Conservation (phyloP, 2,329 filamentous ascomycete genomes). For the Xenoacremonium recifei region DNA sequence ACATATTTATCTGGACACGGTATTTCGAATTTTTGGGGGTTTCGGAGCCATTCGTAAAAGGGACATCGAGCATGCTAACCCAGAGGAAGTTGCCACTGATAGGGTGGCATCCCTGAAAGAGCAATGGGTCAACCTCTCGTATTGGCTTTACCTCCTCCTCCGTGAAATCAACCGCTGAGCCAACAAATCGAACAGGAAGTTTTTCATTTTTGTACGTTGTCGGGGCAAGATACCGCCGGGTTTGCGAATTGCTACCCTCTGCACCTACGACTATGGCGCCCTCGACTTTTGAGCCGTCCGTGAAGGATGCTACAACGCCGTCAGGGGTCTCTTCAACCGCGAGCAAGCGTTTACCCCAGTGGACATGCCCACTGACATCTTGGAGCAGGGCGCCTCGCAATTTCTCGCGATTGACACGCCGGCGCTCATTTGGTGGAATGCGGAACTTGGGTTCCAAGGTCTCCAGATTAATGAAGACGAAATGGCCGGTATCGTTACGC, state of each 20-base stretch:
- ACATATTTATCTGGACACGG: conserved; percentile 44
- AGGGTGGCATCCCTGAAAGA: conserved; percentile 55
- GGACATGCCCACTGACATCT: conserved; percentile 27
- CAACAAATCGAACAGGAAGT: conserved; percentile 38
- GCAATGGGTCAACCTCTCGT: conserved; percentile 49
- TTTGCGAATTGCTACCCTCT: conserved; percentile 38
- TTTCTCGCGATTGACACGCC: conserved; percentile 36
- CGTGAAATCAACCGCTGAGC: conserved; percentile 36
- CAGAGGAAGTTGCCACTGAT: conserved; percentile 49
- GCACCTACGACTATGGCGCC: conserved; percentile 39
- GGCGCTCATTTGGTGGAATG: conserved; percentile 36
- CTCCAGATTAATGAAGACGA: conserved; percentile 39
- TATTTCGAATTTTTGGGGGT: conserved; percentile 33
- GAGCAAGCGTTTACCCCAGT: conserved; percentile 31
- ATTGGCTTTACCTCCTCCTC: conserved; percentile 37
- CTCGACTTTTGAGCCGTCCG: conserved; percentile 30
- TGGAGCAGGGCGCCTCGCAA: conserved; percentile 29
- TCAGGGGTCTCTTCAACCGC: conserved; percentile 20
- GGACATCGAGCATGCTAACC: conserved; percentile 45
- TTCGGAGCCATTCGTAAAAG: conserved; percentile 32
- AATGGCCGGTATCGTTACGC: conserved; percentile 36
- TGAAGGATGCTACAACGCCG: conserved; percentile 27
- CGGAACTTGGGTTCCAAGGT: conserved; percentile 36
- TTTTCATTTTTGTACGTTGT: conserved; percentile 29
- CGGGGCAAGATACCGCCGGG: conserved; percentile 33